These are phyloP conservation scores for Penicillium psychrosexuale DNA, from an alignment of 2,329 filamentous ascomycete genomes.

Conservation along the genomic window DNA sequence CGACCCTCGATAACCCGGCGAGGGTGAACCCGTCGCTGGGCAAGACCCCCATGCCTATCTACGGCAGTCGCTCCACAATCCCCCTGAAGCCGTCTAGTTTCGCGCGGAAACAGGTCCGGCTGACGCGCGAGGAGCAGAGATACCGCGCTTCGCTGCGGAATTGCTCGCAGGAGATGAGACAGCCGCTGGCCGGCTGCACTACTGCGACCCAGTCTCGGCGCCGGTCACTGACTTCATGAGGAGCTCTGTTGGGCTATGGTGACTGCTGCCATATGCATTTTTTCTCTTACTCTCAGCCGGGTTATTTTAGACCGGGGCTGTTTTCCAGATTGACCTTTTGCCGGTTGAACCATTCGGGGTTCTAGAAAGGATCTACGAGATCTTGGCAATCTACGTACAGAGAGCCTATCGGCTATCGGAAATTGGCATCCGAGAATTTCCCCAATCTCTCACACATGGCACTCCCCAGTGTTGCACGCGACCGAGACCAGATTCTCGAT, in stretches of 20 bases:
- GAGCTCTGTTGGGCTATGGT: not conserved
- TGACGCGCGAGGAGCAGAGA: conserved; percentile 36
- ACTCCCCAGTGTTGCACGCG: not conserved
- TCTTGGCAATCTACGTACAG: not conserved
- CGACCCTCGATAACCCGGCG: conserved; percentile 24
- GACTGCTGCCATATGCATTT: conserved; percentile 1
- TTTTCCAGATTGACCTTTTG: not conserved
- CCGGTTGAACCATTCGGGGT: not conserved
- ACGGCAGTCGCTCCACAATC: conserved; percentile 23
- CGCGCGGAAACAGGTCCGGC: conserved; percentile 31
- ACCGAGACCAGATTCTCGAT: conserved; percentile 1
- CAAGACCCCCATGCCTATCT: conserved; percentile 18
- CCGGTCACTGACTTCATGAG: conserved; percentile 25
- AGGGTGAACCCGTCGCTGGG: conserved; percentile 16
- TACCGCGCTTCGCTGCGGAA: conserved; percentile 27
- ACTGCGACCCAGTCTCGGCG: conserved; percentile 21
- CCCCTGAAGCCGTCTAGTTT: conserved; percentile 31
- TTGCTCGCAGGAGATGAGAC: conserved; percentile 19
- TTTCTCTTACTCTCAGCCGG: not conserved
- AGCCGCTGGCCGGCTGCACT: conserved; percentile 17
- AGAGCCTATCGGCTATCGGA: not conserved
- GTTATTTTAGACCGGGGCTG: not conserved
- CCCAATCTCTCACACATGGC: not conserved
- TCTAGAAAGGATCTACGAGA: not conserved
- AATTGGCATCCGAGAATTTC: not conserved